Evolutionary conservation across 768 basidiomycete genomes (phyloP).

Genomic region (Calvatia gigantea): DNA sequence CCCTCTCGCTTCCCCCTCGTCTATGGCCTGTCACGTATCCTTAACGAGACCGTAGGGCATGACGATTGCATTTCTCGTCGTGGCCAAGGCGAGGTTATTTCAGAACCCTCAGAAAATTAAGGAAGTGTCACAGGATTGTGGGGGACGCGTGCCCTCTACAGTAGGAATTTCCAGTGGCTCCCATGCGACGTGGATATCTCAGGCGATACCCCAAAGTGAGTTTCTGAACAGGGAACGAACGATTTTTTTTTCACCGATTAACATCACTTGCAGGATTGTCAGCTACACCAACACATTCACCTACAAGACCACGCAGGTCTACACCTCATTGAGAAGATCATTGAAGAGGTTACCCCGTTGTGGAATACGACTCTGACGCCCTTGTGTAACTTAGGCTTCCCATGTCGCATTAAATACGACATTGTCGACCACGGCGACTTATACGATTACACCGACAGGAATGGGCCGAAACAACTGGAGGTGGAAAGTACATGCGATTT

Average conservation of each 20-base stretch:
- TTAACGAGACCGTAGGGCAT: constrained; percentile 6
- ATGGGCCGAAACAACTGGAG: neutral
- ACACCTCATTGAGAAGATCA: constrained; percentile 23
- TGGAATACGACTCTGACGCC: constrained; percentile 25
- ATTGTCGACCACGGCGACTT: neutral
- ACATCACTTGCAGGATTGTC: constrained; percentile 15
- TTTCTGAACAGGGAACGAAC: too few relatives aligned
- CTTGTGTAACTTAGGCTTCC: neutral
- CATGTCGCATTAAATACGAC: neutral
- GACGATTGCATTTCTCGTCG: constrained; percentile 14
- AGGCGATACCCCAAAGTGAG: constrained; percentile 13
- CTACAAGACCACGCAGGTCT: constrained; percentile 22
- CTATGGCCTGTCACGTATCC: constrained; percentile 24
- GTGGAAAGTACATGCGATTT: neutral
- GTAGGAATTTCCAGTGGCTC: constrained; percentile 19
- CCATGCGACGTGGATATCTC: constrained; percentile 19
- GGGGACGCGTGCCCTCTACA: constrained; percentile 8
- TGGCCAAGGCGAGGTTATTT: constrained; percentile 13
- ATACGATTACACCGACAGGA: neutral
- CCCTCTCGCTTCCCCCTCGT: constrained; percentile 36
- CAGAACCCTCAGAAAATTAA: neutral
- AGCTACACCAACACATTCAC: constrained; percentile 38
- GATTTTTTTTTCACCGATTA: neutral
- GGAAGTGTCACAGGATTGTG: too few relatives aligned
- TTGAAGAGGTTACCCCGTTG: constrained; percentile 24